Evolutionary conservation across 768 basidiomycete species (phyloP), one percentile per base, ranked within the genome.

Genomic region (Macrocybe gigantea): DNA sequence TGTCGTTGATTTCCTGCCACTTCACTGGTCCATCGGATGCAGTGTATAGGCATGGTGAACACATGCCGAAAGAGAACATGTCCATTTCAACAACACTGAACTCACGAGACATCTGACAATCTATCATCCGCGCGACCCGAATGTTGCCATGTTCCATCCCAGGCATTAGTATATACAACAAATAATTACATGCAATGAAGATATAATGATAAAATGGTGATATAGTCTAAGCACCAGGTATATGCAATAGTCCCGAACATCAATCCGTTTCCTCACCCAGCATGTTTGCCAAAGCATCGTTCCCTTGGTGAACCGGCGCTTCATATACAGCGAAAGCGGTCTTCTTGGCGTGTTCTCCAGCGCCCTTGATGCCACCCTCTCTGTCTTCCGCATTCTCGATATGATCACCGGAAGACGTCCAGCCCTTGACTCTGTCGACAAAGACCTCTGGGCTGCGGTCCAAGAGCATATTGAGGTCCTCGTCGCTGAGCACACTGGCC

Each of bases 251-350:
- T 22, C 22, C 22, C 47, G 35, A 39, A 11, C 46, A 42, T 53
- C 34, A 54, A 32, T 50, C 49, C 33, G 51, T 40, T 45, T 72
- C 70, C 53, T 76, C 75, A 2, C 80, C 83, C 62, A 86, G 69
- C 67, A 90, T 77, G 59, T 74, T 80, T 46, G 85, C 83, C 47
- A 91, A 69, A 31, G 78, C 72, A 57, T 88, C 84, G 37, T 82
- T 83, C 29, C 78, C 83, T 45, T 77, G 73, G 52, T 83, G 78
- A 52, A 63, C 67, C 5, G 83, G 78, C 1, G 80, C 79, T 53
- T 88, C 78, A 53, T 83, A 91, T 38, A 92, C 90, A 48, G 86
- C 88, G 62, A 92, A 92, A 33, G 78, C 82, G 7, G 79, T 74
- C 61, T 72, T 74, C 64, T 69, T 67, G 14, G 34, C 41, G 31